Evolutionary conservation across 306 rosid genomes (phyloP), one percentile per base, ranked within the genome.

Genomic region (Cicer cuneatum): DNA sequence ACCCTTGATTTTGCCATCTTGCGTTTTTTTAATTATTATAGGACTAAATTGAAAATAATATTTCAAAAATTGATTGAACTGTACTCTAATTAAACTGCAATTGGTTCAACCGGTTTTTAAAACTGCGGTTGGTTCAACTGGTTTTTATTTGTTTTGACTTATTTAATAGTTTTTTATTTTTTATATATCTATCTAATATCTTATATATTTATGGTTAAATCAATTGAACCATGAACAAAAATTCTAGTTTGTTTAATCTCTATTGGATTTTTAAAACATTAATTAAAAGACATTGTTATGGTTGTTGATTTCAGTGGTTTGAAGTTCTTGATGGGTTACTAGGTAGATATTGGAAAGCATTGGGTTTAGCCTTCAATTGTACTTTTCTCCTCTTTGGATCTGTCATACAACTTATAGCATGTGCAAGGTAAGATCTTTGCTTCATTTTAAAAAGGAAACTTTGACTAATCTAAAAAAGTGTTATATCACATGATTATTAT

Each of bases 321-420:
- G 98, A 94, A 82, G 98, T 94, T 35, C 96, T 94, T 21, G 98
- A 94, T 83, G 98, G 98, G 48, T 80, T 94, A 18, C 77, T 94
- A 47, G 98, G 98, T 75, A 90, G 92, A 14, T 86, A 80, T 72
- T 94, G 98, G 98, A 94, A 94, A 68, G 94, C 93, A 42, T 10
- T 72, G 73, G 98, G 98, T 73, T 85, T 94, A 51, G 96, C 85
- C 40, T 94, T 94, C 88, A 94, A 94, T 80, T 91, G 97, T 76
- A 94, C 98, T 72, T 94, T 94, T 85, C 97, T 94, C 7, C 91
- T 94, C 16, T 94, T 91, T 60, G 98, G 98, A 82, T 90, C 98
- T 78, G 98, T 94, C 56, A 94, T 94, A 18, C 98, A 94, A 88
- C 98, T 94, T 38, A 94, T 94, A 82, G 98, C 93, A 77, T 94